Percentiles rank a stretch among this genome's conserved stretches.
Conservation (phyloP, 768 basidiomycete species). For the Galerina marginata region DNA sequence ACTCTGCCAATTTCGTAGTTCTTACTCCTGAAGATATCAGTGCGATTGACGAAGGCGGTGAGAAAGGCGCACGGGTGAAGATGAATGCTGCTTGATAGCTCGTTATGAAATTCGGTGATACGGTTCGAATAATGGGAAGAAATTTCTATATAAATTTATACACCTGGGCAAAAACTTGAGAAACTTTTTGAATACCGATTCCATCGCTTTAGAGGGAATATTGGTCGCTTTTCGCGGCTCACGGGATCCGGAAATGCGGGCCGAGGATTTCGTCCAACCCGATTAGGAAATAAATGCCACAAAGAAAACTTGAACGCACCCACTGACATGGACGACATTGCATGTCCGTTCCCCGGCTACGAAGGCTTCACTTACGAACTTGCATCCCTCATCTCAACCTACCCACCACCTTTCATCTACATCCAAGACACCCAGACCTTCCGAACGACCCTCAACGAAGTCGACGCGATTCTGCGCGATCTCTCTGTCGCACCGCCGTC, state of each 20-base stretch:
- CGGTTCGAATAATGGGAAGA: too few species aligned
- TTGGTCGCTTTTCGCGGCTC: too few species aligned
- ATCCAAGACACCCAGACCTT: constrained; percentile 62
- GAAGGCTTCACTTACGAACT: constrained; percentile 38
- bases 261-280: too few species aligned
- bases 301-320: too few species aligned
- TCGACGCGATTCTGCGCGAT: constrained; percentile 41
- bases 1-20: background rate
- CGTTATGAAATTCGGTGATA: too few species aligned
- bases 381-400: constrained; percentile 39
- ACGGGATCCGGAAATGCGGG: too few species aligned
- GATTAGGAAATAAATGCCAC: too few species aligned
- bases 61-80: constrained; percentile 28
- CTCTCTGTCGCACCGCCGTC: constrained; percentile 21
- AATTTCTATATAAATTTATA: too few species aligned
- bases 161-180: too few species aligned
- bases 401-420: constrained; percentile 71
- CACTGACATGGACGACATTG: background rate
- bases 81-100: too few species aligned
- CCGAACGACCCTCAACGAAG: constrained; percentile 48
- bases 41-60: constrained; percentile 61
- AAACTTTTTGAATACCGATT: too few species aligned
- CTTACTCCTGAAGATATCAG: constrained; percentile 29
- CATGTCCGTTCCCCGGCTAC: constrained; percentile 27
- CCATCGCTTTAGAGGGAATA: too few species aligned